These are phyloP conservation scores for Taiozyma sp. DNA, from an alignment of 1,139 yeast genomes.

Conservation along the genomic window DNA sequence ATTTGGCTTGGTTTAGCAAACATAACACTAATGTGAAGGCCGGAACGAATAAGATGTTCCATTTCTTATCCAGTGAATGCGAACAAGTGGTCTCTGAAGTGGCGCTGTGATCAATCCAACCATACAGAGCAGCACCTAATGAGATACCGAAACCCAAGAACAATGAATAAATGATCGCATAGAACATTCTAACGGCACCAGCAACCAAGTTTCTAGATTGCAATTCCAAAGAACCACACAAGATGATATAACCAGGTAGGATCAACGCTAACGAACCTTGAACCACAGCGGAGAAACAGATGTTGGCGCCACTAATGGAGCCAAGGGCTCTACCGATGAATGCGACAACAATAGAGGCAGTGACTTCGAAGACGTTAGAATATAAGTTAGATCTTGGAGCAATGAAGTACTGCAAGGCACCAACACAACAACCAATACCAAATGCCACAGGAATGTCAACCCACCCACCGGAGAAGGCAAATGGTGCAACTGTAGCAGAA, in stretches of 20 bases:
- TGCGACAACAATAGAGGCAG: conserved; percentile 82
- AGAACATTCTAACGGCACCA: conserved; percentile 93
- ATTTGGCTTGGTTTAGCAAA: conserved; percentile 79
- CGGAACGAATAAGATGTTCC: conserved; percentile 77
- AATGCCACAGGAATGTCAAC: conserved; percentile 79
- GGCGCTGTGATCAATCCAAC: conserved; percentile 85
- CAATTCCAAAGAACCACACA: conserved; percentile 85
- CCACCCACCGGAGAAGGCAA: conserved; percentile 93
- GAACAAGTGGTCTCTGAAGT: conserved; percentile 65
- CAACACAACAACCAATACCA: conserved; percentile 78
- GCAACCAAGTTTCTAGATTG: conserved; percentile 90
- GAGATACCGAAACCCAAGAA: conserved; percentile 94
- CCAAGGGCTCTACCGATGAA: conserved; percentile 89
- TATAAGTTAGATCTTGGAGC: conserved; percentile 84
- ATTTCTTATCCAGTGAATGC: conserved; percentile 55
- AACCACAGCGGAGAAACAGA: conserved; percentile 85
- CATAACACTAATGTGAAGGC: conserved; percentile 68
- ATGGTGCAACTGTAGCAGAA: conserved; percentile 78
- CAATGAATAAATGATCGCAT: conserved; percentile 87
- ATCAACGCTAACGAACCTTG: conserved; percentile 90
- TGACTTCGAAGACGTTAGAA: conserved; percentile 86
- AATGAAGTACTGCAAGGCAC: conserved; percentile 72
- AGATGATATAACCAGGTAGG: conserved; percentile 87
- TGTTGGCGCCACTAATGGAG: conserved; percentile 58
- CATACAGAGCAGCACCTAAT: conserved; percentile 86